Evolutionary conservation across 192 early-diverging fungal species (phyloP), one percentile per base, ranked within the genome.

Genomic region (Gigaspora rosea): DNA sequence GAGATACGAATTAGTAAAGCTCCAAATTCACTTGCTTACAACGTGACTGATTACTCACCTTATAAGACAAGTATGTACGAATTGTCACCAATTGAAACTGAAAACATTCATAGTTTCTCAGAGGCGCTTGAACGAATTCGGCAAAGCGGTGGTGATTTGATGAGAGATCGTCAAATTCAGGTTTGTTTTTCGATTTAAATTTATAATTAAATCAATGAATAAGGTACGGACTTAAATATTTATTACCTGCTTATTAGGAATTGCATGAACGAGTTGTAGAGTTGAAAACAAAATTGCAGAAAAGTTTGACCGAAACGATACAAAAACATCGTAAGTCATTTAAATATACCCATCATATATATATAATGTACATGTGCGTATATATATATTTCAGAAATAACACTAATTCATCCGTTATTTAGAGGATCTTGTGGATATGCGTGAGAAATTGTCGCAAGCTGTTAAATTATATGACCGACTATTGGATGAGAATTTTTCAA

Each of bases 51-150:
- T 20, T 84, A 78, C 22, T 66, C n/a, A 6, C 46, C 73, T 61
- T 76, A 70, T 57, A 33, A 35, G 13, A 20, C 57, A 1, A 46
- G 50, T 56, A 56, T 78, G 7, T 82, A 91, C 57, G 93, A 94
- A 57, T 78, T 99, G 73, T 86, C 90, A 32, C 69, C 82, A 1
- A 87, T 90, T 9, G 96, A 99, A 80, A 87, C 91, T 58, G 95
- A 98, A 78, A 97, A 95, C 51, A 90, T 99, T 46, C 88, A 93
- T 80, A 78, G 97, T 11, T 99, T 99, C 70, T 88, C 94, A 41
- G 89, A 95, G 15, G 85, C 98, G 12, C 88, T 99, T 67, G 91
- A 94, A 52, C 84, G 91, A 61, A 89, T 96, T 33, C 93, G 93
- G 64, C 85, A 82, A 61, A 88, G 86, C n/a, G 94, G 95, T 2